phyloP scores from a whole-genome alignment of 805 yeast genomes.

The Barnettozyma wickerhamii region DNA sequence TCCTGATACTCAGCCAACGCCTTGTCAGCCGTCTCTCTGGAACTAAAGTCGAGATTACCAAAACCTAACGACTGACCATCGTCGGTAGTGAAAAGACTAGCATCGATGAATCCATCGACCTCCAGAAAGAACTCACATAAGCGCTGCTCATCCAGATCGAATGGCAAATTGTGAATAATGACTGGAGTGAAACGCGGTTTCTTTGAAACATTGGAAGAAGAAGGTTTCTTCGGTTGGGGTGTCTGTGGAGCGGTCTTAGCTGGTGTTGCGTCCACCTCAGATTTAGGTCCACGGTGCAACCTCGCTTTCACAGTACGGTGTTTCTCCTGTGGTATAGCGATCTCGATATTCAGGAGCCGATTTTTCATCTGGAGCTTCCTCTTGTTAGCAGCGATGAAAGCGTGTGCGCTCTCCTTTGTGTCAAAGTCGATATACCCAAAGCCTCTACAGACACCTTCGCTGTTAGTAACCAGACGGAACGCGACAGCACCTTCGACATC shows the following conservation, averaged over 20 bases:
- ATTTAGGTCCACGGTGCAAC: background rate
- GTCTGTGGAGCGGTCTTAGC: too few species aligned
- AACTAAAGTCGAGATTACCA: background rate
- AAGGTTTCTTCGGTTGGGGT: too few species aligned
- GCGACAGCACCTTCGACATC: background rate
- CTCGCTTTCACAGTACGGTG: background rate
- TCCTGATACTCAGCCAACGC: background rate
- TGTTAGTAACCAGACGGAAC: background rate
- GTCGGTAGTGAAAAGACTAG: background rate
- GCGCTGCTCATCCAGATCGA: background rate
- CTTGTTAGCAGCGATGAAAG: conserved; percentile 4
- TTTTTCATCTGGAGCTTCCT: background rate
- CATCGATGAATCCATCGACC: background rate
- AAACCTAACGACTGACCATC: background rate
- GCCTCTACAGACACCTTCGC: background rate
- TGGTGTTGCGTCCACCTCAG: background rate
- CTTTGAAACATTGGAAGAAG: background rate
- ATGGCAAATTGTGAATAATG: background rate
- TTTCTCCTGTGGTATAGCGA: background rate
- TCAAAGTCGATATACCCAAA: conserved; percentile 4
- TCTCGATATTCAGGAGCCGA: background rate
- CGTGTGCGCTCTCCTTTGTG: background rate
- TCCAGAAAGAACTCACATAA: background rate
- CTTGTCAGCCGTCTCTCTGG: background rate
- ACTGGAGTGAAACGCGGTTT: background rate